Conservation (phyloP, 306 rosid species). For the cucumber (Cucumis sativus) region DNA sequence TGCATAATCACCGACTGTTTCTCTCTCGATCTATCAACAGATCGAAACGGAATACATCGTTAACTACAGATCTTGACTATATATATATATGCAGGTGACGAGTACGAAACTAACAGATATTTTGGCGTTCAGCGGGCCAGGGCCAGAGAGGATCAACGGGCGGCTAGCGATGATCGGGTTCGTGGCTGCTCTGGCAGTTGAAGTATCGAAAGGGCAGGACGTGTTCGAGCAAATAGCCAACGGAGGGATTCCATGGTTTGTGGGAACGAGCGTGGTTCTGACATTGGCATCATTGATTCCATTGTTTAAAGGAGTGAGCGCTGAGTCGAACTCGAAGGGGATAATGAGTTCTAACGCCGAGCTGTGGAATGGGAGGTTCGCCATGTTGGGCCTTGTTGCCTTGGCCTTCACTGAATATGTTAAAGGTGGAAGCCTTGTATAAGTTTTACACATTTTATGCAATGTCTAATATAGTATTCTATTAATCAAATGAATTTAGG, state of each 20-base stretch:
- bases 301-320: constrained; percentile 48
- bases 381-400: constrained; percentile 80
- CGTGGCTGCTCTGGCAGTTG: constrained; percentile 62
- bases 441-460: background rate
- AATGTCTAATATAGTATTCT: background rate
- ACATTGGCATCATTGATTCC: constrained; percentile 65
- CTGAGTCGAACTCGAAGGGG: constrained; percentile 48
- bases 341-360: constrained; percentile 61
- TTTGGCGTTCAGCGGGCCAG: constrained; percentile 71
- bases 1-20: background rate
- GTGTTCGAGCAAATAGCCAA: constrained; percentile 42
- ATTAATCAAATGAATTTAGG: background rate
- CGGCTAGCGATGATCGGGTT: constrained; percentile 84
- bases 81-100: constrained; percentile 10
- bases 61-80: background rate
- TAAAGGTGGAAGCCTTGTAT: constrained; percentile 35
- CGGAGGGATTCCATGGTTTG: constrained; percentile 61
- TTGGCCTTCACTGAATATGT: constrained; percentile 58
- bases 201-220: constrained; percentile 49
- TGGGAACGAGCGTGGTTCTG: constrained; percentile 40
- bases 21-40: background rate
- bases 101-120: constrained; percentile 46
- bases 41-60: background rate
- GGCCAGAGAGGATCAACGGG: constrained; percentile 89
- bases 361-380: constrained; percentile 72